Base-by-base conservation (phyloP, 192 early-diverging fungal genomes). In the Rhizophagus clarus region DNA sequence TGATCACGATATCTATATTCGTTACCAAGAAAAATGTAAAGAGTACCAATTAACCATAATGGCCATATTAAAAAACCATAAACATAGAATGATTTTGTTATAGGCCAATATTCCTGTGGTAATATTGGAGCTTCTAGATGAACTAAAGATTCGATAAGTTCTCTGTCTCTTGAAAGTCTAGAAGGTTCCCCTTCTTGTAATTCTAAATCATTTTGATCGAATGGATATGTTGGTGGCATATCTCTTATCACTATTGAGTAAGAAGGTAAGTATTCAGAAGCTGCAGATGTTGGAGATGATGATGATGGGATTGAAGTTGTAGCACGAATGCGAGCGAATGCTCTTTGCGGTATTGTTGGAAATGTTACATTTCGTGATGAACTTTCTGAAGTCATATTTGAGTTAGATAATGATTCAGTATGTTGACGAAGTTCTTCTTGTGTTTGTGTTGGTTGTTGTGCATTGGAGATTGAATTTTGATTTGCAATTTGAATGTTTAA, bases 21-120 rank as follows among this genome's bases (percentile, higher is more conserved):
- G 15, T 64, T 10, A 64, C 28, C 63, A 64, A 64, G 7, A 28
- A 64, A 64, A 64, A 28, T 14, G 28, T 22, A 64, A 28, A 64
- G 12, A 14, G 72, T 3, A 11, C 72, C 72, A 28, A 74, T 11
- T 26, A 74, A 8, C 72, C 72, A 74, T 15, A 74, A n/a, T 22
- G 72, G 72, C 72, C 72, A 74, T 28, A 74, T 47, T 51, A 74
- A 12, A 34, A 74, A 74, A 11, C 72, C 72, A 26, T 47, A 74
- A 74, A 74, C 22, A 32, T 74, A 74, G 5, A 74, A 24, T 26
- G 29, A 60, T 32, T 74, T 74, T 12, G 72, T 74, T 15, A 74
- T 47, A 51, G 72, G 72, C 72, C 72, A 74, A 31, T 15, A 37
- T 56, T 14, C n/a, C 11, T 45, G 72, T 47, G 71, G 71, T 47